These are phyloP conservation scores for Hypoxylon sp. DNA, from an alignment of 2,329 filamentous ascomycete species.

Conservation along the genomic window DNA sequence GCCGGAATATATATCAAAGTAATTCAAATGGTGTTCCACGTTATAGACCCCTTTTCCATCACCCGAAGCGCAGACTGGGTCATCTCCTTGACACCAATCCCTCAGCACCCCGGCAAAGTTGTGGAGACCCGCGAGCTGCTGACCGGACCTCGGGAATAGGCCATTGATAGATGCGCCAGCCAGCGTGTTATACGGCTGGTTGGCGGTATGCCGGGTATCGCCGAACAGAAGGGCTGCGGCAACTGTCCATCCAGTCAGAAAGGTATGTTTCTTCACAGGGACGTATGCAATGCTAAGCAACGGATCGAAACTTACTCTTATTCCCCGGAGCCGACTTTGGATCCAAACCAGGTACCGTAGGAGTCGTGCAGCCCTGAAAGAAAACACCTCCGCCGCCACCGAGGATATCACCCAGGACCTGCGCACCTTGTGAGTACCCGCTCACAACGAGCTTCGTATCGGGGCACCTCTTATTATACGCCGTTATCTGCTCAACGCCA, in stretches of 20 bases:
- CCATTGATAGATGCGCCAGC: slow-evolving; percentile 45
- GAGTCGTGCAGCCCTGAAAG: slow-evolving; percentile 53
- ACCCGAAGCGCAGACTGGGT: slow-evolving; percentile 52
- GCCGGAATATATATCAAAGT: slow-evolving; percentile 51
- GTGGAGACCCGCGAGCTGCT: slow-evolving; percentile 43
- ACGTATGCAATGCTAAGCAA: background rate
- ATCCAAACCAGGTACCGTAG: slow-evolving; percentile 49
- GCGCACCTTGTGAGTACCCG: slow-evolving; percentile 60
- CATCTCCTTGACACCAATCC: slow-evolving; percentile 51
- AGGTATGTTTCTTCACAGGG: background rate
- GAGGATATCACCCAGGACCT: slow-evolving; percentile 57
- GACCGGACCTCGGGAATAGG: slow-evolving; percentile 44
- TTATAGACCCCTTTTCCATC: slow-evolving; percentile 26
- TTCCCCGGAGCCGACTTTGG: slow-evolving; percentile 52
- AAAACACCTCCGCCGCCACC: slow-evolving; percentile 56
- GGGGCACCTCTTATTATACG: slow-evolving; percentile 59
- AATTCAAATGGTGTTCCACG: slow-evolving; percentile 50
- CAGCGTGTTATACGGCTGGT: slow-evolving; percentile 55
- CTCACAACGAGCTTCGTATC: slow-evolving; percentile 59
- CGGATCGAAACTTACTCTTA: slow-evolving; percentile 52
- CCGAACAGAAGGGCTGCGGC: slow-evolving; percentile 56
- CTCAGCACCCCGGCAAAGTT: slow-evolving; percentile 46
- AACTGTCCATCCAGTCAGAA: slow-evolving; percentile 45
- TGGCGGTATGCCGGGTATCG: slow-evolving; percentile 55
- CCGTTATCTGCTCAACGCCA: slow-evolving; percentile 57